A percentile compares a stretch with the other conserved stretches of the same genome.
Evolutionary conservation across 306 rosid species (phyloP).

Genomic region (Trichosanthes cucumerina): DNA sequence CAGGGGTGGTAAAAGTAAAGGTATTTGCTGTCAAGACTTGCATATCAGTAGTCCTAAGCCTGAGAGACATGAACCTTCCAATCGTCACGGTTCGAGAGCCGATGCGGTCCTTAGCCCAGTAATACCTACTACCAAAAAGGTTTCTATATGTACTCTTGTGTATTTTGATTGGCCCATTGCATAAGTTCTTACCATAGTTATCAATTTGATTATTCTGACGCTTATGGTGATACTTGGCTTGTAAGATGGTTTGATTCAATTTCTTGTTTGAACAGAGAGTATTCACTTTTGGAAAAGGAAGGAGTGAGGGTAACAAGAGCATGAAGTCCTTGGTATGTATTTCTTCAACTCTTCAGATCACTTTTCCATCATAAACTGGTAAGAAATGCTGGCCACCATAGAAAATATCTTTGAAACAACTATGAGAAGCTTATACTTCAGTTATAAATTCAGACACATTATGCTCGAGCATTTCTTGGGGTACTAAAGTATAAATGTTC

Average conservation of each 20-base stretch:
- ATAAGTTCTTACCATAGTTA: background rate
- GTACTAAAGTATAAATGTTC: background rate
- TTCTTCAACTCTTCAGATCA: background rate
- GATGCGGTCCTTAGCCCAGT: slow-evolving; percentile 46
- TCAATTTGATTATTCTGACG: background rate
- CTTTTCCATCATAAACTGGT: background rate
- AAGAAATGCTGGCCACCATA: background rate
- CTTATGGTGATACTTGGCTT: background rate
- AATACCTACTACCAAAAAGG: slow-evolving; percentile 67
- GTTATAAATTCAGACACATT: background rate
- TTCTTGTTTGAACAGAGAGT: slow-evolving; percentile 52
- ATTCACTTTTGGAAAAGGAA: slow-evolving; percentile 87
- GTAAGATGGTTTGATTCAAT: slow-evolving; percentile 1
- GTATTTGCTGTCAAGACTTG: slow-evolving; percentile 7
- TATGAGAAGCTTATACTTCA: background rate
- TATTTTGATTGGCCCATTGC: background rate
- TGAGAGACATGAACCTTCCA: slow-evolving; percentile 14
- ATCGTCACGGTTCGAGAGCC: slow-evolving; percentile 12
- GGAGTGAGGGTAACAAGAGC: slow-evolving; percentile 82
- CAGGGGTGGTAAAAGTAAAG: slow-evolving; percentile 8
- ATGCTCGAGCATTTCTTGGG: background rate
- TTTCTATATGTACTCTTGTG: background rate
- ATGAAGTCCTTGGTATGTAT: slow-evolving; percentile 85
- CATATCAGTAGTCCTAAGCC: slow-evolving; percentile 15
- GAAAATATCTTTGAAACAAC: background rate